These are phyloP conservation scores for Aquilaria agallochum DNA, from an alignment of 441 rosid species.

Conservation along the genomic window DNA sequence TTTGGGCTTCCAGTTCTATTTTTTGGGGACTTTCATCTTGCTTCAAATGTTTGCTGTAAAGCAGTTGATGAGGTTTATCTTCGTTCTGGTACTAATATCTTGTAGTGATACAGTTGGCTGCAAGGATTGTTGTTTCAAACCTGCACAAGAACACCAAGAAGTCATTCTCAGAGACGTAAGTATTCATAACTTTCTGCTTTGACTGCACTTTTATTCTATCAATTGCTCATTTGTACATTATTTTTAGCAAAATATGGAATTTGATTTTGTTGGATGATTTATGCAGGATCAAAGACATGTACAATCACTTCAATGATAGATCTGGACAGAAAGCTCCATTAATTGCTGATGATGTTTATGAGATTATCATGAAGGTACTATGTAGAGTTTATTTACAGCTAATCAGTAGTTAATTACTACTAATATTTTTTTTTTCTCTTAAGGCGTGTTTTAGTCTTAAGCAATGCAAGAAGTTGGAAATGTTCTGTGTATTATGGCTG, in stretches of 20 bases:
- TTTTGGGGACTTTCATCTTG: neutral
- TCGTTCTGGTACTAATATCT: neutral
- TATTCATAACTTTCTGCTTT: neutral
- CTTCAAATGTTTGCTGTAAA: conserved; percentile 1
- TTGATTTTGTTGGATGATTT: conserved; percentile 3
- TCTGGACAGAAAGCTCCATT: conserved; percentile 74
- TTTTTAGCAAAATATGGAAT: neutral
- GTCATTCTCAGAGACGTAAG: conserved; percentile 87
- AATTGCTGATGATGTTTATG: conserved; percentile 82
- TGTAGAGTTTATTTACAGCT: neutral
- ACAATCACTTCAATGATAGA: conserved; percentile 58
- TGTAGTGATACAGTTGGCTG: conserved; percentile 63
- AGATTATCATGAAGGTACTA: conserved; percentile 75
- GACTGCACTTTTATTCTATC: neutral
- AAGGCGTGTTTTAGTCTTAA: too few relatives aligned
- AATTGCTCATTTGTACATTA: neutral
- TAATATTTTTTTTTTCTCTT: too few relatives aligned
- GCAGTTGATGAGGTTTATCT: neutral
- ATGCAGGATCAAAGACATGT: conserved; percentile 75
- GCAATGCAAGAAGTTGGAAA: too few relatives aligned
- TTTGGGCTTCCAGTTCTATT: neutral
- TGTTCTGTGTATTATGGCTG: too few relatives aligned
- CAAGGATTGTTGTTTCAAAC: conserved; percentile 88
- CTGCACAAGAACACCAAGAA: conserved; percentile 86
- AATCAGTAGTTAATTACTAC: too few relatives aligned